Conservation (phyloP, 441 rosid genomes). For the Adansonia madagascariensis region DNA sequence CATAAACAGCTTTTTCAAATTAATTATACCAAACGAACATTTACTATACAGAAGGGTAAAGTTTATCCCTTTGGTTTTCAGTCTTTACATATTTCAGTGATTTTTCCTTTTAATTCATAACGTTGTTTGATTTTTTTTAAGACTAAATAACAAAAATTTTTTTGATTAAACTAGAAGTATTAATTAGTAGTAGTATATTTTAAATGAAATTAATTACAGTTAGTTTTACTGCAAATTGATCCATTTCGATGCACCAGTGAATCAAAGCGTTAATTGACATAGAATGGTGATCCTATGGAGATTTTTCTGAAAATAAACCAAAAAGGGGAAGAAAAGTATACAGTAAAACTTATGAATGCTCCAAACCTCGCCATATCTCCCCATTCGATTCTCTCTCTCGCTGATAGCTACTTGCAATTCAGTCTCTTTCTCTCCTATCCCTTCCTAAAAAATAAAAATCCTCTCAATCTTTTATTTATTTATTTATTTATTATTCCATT, state of each 20-base stretch:
- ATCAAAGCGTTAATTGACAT: neutral
- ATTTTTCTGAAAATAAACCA: neutral
- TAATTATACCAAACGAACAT: neutral
- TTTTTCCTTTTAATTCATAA: too few species aligned
- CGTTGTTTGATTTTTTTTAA: too few species aligned
- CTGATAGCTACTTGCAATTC: neutral
- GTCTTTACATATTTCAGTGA: neutral
- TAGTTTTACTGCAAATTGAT: neutral
- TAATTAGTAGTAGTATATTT: too few species aligned
- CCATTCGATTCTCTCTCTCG: constrained; percentile 5
- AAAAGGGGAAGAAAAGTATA: neutral
- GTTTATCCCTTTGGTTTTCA: neutral
- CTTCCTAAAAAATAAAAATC: neutral
- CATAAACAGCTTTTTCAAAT: too few species aligned
- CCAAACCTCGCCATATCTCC: neutral
- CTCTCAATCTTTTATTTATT: neutral
- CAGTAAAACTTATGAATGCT: neutral
- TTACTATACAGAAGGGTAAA: neutral
- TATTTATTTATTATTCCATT: neutral
- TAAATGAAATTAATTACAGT: neutral
- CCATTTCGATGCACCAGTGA: neutral
- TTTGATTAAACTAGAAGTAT: too few species aligned
- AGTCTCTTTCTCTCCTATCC: neutral
- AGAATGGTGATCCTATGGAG: neutral
- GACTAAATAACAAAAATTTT: too few species aligned